A percentile compares a stretch with the other conserved stretches of the same genome.
Evolutionary conservation across 2,329 filamentous ascomycete genomes (phyloP).

Genomic region (Chaetothyriales sp.): DNA sequence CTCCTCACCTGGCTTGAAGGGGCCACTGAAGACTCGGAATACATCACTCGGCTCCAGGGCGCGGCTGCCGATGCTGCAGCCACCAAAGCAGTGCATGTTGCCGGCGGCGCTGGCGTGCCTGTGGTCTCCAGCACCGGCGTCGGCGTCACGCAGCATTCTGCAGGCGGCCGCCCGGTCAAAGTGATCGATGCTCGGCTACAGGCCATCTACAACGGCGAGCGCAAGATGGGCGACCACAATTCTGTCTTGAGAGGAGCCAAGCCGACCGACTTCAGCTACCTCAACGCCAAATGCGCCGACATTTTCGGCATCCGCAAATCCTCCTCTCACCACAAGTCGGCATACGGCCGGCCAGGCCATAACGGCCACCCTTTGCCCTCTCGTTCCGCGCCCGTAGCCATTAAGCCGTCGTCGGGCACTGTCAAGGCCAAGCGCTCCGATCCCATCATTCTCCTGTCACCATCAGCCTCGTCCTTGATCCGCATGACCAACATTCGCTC

Average conservation of each 20-base stretch:
- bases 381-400: constrained; percentile 10
- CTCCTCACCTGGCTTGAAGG: constrained; percentile 88
- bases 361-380: constrained; percentile 11
- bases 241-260: constrained; percentile 75
- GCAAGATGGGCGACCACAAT: constrained; percentile 86
- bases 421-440: constrained; percentile 40
- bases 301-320: neutral
- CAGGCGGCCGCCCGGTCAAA: constrained; percentile 41
- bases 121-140: constrained; percentile 30
- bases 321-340: neutral
- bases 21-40: constrained; percentile 78
- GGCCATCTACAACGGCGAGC: constrained; percentile 82
- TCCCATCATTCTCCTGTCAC: constrained; percentile 93
- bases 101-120: constrained; percentile 34
- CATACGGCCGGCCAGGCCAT: constrained; percentile 1
- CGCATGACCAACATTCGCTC: constrained; percentile 92
- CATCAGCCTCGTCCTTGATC: constrained; percentile 84
- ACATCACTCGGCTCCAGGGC: constrained; percentile 70
- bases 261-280: constrained; percentile 43
- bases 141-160: constrained; percentile 21
- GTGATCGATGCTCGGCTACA: constrained; percentile 69
- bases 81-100: constrained; percentile 36
- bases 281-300: neutral
- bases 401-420: constrained; percentile 4
- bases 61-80: constrained; percentile 37